These are phyloP conservation scores for Carex parvula DNA, from an alignment of 176 grass and related monocot genomes.

Conservation along the genomic window DNA sequence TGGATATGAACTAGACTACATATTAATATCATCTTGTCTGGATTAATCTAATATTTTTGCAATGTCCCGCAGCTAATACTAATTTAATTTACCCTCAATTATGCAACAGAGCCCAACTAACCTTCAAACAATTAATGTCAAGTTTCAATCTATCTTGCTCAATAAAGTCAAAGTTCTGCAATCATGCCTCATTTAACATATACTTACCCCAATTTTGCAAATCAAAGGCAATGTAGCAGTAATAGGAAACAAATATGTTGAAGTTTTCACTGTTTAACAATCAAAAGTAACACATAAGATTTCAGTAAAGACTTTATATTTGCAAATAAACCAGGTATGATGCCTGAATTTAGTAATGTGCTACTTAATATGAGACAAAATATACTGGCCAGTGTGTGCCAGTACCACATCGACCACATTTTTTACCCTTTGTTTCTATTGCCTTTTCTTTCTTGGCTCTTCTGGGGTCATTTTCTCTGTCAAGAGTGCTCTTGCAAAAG, in stretches of 20 bases:
- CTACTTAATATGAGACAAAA: too few relatives aligned
- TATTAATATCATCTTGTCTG: not conserved
- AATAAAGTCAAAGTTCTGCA: not conserved
- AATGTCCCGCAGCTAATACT: not conserved
- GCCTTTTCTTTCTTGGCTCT: too few relatives aligned
- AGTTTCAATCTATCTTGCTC: not conserved
- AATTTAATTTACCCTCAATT: not conserved
- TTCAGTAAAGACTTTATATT: not conserved
- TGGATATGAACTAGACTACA: not conserved
- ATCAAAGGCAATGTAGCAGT: not conserved
- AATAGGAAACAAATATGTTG: not conserved
- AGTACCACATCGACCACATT: too few relatives aligned
- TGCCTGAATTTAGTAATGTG: too few relatives aligned
- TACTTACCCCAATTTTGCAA: not conserved
- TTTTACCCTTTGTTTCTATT: too few relatives aligned
- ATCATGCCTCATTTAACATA: not conserved
- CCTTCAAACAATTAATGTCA: not conserved
- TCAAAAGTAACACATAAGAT: conserved; percentile 18
- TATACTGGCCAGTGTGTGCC: too few relatives aligned
- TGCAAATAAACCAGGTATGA: too few relatives aligned
- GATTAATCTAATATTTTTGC: not conserved
- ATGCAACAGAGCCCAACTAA: not conserved
- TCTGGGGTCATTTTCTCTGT: too few relatives aligned
- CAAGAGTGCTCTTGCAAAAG: too few relatives aligned
- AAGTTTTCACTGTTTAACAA: conserved; percentile 7